Evolutionary conservation across 129 eudicot genomes (phyloP).

Genomic region (Flaveria brownii): DNA sequence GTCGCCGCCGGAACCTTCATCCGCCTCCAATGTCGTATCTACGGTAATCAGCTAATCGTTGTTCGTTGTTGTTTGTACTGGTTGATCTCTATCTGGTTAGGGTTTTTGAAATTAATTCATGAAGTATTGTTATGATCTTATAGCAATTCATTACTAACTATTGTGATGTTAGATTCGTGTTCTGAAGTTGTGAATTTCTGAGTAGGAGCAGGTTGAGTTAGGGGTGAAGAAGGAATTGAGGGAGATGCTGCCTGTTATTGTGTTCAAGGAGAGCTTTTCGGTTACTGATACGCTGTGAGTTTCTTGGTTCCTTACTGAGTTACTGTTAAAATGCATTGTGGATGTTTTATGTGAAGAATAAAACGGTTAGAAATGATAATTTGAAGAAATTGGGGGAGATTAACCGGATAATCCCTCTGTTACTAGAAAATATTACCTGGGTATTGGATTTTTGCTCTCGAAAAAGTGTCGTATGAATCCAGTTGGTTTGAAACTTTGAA

Average conservation of each 20-base stretch:
- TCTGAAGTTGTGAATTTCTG: not conserved
- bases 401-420: not conserved
- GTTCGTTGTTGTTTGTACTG: not conserved
- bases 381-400: constrained; percentile 18
- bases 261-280: constrained; percentile 70
- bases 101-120: constrained; percentile 10
- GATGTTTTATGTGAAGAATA: constrained; percentile 16
- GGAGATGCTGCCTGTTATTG: constrained; percentile 84
- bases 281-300: constrained; percentile 83
- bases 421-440: no score
- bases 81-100: constrained; percentile 6
- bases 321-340: not conserved
- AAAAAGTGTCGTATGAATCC: not conserved
- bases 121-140: not conserved
- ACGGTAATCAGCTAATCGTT: constrained; percentile 29
- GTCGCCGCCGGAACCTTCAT: constrained; percentile 39
- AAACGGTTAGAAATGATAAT: not conserved
- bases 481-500: constrained; percentile 4
- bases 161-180: no score
- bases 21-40: constrained; percentile 44
- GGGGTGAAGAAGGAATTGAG: constrained; percentile 82
- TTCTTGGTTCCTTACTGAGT: not conserved
- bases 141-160: no score
- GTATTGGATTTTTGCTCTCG: no score
- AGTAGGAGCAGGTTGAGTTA: constrained; percentile 47